These are phyloP conservation scores for Eucalyptus sp. DNA, from an alignment of 345 rosid species.

Conservation along the genomic window DNA sequence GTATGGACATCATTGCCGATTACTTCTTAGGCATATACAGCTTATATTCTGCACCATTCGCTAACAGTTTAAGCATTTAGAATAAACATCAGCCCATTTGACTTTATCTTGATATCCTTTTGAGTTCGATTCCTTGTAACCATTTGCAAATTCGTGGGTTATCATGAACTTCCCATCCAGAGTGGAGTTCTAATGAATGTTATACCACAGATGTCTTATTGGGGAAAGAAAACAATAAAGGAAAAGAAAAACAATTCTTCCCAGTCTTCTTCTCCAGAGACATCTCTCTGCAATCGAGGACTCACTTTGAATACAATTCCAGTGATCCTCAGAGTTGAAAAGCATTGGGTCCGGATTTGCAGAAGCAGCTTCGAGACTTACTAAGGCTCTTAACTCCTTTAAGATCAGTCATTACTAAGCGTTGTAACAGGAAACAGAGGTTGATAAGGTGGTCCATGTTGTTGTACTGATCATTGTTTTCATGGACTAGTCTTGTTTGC, in stretches of 20 bases:
- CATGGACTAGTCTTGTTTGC: neutral
- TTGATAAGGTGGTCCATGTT: neutral
- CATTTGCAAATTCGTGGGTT: neutral
- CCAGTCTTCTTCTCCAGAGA: neutral
- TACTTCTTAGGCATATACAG: neutral
- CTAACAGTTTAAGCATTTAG: neutral
- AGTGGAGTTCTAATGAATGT: neutral
- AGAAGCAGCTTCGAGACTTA: neutral
- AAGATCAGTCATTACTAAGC: neutral
- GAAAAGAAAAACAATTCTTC: neutral
- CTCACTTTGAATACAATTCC: neutral
- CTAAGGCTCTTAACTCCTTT: neutral
- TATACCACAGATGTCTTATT: neutral
- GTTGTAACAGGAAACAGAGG: neutral
- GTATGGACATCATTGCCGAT: neutral
- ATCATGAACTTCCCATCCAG: neutral
- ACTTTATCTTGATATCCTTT: neutral
- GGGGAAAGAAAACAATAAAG: neutral
- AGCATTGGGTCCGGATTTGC: neutral
- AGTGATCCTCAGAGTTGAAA: neutral
- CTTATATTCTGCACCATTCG: neutral
- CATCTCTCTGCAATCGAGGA: neutral
- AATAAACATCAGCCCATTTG: neutral
- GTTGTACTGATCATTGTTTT: neutral
- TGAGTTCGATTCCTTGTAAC: neutral